phyloP scores from a whole-genome alignment of 352 stramenopile genomes.

The Globisporangium cederbergense region DNA sequence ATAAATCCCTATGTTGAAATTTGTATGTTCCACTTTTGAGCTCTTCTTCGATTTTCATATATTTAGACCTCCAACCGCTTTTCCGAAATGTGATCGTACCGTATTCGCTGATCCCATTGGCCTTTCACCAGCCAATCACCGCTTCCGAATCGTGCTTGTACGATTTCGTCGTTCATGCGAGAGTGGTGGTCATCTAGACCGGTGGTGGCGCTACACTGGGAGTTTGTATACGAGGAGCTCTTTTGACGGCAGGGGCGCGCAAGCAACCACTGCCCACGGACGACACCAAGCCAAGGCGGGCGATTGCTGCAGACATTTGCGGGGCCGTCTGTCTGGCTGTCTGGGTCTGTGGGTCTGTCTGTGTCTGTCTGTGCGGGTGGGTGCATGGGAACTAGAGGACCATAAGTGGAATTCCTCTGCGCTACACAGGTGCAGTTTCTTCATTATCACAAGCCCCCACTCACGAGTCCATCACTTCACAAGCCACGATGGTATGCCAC shows the following conservation, averaged over 20 bases:
- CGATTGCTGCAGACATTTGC: not conserved
- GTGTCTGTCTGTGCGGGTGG: not conserved
- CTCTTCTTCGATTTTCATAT: not conserved
- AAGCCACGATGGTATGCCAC: conserved; percentile 16
- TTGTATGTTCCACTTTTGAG: not conserved
- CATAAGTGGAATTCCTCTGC: conserved; percentile 22
- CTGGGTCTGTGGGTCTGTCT: not conserved
- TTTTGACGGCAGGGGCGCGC: not conserved
- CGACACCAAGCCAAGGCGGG: too few relatives aligned
- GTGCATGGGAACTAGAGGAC: conserved; percentile 1
- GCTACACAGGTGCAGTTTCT: conserved; percentile 10
- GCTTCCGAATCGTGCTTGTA: not conserved
- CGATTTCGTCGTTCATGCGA: not conserved
- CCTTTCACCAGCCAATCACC: not conserved
- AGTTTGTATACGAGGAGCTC: conserved; percentile 8
- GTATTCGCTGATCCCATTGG: conserved; percentile 1
- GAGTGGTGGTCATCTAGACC: conserved; percentile 13
- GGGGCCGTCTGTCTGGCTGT: not conserved
- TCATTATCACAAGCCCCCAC: conserved; percentile 3
- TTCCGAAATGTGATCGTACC: conserved; percentile 1
- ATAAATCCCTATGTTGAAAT: not conserved
- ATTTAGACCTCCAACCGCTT: not conserved
- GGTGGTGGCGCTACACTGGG: conserved; percentile 14
- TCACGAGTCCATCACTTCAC: not conserved
- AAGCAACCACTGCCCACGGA: not conserved